phyloP scores from a whole-genome alignment of 768 basidiomycete genomes.

The Boletus sp. region DNA sequence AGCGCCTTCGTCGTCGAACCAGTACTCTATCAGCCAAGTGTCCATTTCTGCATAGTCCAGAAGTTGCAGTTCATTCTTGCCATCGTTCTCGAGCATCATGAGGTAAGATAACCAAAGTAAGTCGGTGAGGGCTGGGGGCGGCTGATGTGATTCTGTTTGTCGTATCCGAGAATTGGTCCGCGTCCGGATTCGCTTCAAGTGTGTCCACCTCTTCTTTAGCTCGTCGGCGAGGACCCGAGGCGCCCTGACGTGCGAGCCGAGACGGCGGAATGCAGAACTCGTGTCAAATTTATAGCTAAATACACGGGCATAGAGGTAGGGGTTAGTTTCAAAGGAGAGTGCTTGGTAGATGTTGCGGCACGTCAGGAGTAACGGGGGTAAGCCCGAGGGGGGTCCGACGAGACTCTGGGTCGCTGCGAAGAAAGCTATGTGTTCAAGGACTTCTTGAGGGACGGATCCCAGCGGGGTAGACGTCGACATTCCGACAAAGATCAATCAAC shows the following conservation, averaged over 20 bases:
- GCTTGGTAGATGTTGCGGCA: slow-evolving; percentile 47
- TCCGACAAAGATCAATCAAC: background rate
- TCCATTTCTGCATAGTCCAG: slow-evolving; percentile 62
- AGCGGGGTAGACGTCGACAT: slow-evolving; percentile 31
- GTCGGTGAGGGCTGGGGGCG: slow-evolving; percentile 24
- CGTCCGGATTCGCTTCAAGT: slow-evolving; percentile 54
- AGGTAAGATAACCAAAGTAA: slow-evolving; percentile 66
- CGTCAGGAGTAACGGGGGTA: slow-evolving; percentile 53
- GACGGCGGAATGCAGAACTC: slow-evolving; percentile 44
- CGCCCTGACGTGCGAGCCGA: slow-evolving; percentile 40
- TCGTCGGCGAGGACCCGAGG: slow-evolving; percentile 55
- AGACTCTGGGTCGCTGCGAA: slow-evolving; percentile 50
- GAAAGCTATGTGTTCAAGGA: slow-evolving; percentile 76
- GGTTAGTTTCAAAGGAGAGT: slow-evolving; percentile 53
- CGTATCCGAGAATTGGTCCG: slow-evolving; percentile 25
- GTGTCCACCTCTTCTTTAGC: slow-evolving; percentile 56
- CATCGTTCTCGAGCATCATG: slow-evolving; percentile 81
- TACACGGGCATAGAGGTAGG: slow-evolving; percentile 69
- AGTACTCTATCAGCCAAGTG: slow-evolving; percentile 62
- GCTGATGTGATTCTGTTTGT: slow-evolving; percentile 24
- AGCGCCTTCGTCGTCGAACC: slow-evolving; percentile 59
- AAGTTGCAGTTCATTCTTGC: slow-evolving; percentile 68
- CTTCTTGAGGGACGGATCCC: slow-evolving; percentile 63
- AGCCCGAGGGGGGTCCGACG: slow-evolving; percentile 58
- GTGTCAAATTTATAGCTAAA: slow-evolving; percentile 69